These are phyloP conservation scores for Endotrypanum monterogeii DNA, from an alignment of 208 protist genomes.

Conservation along the genomic window DNA sequence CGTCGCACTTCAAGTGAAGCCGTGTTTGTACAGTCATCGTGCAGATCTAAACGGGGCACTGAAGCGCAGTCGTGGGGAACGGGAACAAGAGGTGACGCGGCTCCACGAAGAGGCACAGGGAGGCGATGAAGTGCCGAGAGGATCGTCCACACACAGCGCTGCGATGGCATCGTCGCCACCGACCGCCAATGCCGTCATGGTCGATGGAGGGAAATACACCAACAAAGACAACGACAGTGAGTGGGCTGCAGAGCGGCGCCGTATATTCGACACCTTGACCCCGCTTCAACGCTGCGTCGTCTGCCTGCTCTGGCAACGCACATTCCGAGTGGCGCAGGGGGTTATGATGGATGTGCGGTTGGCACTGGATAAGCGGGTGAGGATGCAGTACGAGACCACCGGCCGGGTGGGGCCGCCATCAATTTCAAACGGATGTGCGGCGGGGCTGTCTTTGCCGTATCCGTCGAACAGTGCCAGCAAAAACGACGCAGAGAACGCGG, in stretches of 20 bases:
- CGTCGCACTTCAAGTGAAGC: conserved; percentile 39
- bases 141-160: not conserved
- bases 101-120: conserved; percentile 15
- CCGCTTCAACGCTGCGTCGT: conserved; percentile 67
- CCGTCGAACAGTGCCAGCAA: not conserved
- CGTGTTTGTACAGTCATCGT: conserved; percentile 62
- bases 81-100: conserved; percentile 11
- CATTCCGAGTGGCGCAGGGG: conserved; percentile 35
- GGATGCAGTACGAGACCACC: conserved; percentile 16
- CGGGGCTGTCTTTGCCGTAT: not conserved
- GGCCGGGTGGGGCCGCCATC: conserved; percentile 12
- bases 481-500: not conserved
- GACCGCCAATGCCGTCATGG: not conserved
- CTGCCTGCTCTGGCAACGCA: conserved; percentile 74
- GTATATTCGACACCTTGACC: conserved; percentile 53
- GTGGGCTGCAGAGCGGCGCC: conserved; percentile 42
- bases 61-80: conserved; percentile 30
- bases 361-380: conserved; percentile 25
- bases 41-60: conserved; percentile 34
- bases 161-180: not conserved
- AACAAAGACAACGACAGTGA: conserved; percentile 3
- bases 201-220: not conserved
- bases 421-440: not conserved
- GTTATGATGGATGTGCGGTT: conserved; percentile 58
- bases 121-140: conserved; percentile 13